phyloP scores from a whole-genome alignment of 768 basidiomycete species.

The Cubamyces lactineus region DNA sequence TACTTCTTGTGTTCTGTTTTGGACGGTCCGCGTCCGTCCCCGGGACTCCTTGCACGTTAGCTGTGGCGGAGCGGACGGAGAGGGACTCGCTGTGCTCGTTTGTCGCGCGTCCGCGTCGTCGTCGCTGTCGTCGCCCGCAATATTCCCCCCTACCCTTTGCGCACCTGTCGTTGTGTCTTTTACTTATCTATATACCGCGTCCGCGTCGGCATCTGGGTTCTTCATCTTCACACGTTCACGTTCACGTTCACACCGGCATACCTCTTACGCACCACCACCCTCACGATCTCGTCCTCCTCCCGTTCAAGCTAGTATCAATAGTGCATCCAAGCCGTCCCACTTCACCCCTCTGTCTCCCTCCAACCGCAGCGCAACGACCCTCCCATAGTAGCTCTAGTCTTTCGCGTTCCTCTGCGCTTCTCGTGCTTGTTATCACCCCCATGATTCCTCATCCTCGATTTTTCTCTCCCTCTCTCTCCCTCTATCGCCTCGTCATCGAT shows the following conservation, averaged over 20 bases:
- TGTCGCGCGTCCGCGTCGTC: background rate
- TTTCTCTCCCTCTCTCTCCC: conserved; percentile 8
- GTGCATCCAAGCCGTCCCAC: background rate
- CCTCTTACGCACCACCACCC: background rate
- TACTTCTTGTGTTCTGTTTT: background rate
- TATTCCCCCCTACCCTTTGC: conserved; percentile 22
- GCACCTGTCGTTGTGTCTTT: conserved; percentile 20
- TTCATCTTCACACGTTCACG: background rate
- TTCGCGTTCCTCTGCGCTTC: conserved; percentile 8
- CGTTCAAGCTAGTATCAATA: background rate
- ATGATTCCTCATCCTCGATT: conserved; percentile 10
- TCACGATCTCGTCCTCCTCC: background rate
- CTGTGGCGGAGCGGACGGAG: background rate
- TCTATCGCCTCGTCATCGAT: conserved; percentile 18
- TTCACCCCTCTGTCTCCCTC: background rate
- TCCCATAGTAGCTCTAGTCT: conserved; percentile 14
- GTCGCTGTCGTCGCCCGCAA: background rate
- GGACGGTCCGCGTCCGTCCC: conserved; percentile 15
- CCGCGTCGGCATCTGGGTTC: background rate
- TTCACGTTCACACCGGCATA: background rate
- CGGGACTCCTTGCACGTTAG: conserved; percentile 9
- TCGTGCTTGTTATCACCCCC: conserved; percentile 13
- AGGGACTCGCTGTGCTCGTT: conserved; percentile 13
- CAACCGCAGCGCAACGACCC: background rate
- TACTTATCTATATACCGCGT: conserved; percentile 21